phyloP scores from a whole-genome alignment of 225 moss, liverwort and hornwort species.

The Rhytidiadelphus loreus region DNA sequence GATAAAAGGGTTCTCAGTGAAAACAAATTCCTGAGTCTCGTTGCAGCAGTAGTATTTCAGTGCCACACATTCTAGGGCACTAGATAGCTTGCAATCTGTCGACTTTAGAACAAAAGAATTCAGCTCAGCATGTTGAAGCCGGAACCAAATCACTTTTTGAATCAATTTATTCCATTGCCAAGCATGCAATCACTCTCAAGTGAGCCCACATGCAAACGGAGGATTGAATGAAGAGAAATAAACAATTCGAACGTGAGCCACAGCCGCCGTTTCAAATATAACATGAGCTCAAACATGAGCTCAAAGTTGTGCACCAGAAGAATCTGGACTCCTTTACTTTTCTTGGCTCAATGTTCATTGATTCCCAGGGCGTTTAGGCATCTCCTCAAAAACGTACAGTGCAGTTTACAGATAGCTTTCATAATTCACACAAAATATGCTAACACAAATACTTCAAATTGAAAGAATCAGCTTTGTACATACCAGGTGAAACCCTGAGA shows the following conservation, averaged over 20 bases:
- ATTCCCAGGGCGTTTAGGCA: neutral
- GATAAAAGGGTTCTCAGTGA: neutral
- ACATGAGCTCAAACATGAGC: neutral
- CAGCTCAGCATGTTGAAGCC: neutral
- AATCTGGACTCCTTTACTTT: neutral
- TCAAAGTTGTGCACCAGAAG: neutral
- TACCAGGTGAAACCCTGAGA: slow-evolving; percentile 2
- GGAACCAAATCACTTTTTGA: neutral
- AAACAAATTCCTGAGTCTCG: neutral
- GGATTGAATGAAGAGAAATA: neutral
- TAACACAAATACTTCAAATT: neutral
- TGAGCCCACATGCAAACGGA: neutral
- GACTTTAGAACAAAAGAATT: neutral
- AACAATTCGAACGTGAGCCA: neutral
- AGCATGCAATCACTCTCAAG: neutral
- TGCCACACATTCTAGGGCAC: neutral
- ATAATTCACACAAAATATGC: neutral
- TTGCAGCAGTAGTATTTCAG: neutral
- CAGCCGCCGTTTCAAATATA: neutral
- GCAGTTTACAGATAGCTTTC: neutral
- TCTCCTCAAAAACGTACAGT: neutral
- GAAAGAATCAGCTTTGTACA: slow-evolving; percentile 16
- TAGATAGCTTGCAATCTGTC: neutral
- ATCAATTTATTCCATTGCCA: neutral
- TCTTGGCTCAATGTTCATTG: neutral